These are phyloP conservation scores for Emericellopsis terricola DNA, from an alignment of 495 filamentous ascomycete genomes.

Conservation along the genomic window DNA sequence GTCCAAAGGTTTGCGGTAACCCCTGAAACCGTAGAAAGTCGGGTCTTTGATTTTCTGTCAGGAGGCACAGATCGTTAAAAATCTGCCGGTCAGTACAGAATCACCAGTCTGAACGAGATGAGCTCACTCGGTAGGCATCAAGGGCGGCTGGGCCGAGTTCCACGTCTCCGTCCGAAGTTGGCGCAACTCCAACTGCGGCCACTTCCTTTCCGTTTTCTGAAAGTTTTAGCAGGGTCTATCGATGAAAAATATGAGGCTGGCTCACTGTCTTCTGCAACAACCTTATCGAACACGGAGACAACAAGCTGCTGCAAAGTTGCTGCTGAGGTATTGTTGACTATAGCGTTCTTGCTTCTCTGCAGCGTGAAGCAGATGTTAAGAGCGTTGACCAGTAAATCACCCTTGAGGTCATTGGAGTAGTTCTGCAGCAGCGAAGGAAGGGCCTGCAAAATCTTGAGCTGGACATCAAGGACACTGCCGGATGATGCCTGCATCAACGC, in stretches of 20 bases:
- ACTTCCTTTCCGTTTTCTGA: constrained; percentile 28
- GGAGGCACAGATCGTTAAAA: constrained; percentile 75
- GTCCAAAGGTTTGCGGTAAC: constrained; percentile 61
- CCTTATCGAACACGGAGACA: constrained; percentile 81
- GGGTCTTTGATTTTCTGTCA: constrained; percentile 68
- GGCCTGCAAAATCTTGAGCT: constrained; percentile 89
- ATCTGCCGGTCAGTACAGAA: too few relatives aligned
- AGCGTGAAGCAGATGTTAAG: constrained; percentile 82
- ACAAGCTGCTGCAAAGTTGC: constrained; percentile 91
- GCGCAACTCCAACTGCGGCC: constrained; percentile 38
- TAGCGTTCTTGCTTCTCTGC: constrained; percentile 74
- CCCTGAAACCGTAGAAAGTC: constrained; percentile 60
- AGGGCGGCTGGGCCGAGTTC: constrained; percentile 56
- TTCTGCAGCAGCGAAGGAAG: constrained; percentile 84
- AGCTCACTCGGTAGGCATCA: constrained; percentile 55
- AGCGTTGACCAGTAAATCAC: constrained; percentile 59
- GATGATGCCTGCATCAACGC: constrained; percentile 66
- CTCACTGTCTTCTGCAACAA: constrained; percentile 62
- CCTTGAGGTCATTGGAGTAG: constrained; percentile 65
- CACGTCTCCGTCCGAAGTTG: constrained; percentile 40
- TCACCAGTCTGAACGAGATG: too few relatives aligned
- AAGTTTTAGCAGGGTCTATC: neutral
- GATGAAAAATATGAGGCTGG: neutral
- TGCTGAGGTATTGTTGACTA: constrained; percentile 86
- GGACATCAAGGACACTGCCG: constrained; percentile 69